Base-by-base conservation (phyloP, 352 stramenopile species). In the Phytophthora brassicae region DNA sequence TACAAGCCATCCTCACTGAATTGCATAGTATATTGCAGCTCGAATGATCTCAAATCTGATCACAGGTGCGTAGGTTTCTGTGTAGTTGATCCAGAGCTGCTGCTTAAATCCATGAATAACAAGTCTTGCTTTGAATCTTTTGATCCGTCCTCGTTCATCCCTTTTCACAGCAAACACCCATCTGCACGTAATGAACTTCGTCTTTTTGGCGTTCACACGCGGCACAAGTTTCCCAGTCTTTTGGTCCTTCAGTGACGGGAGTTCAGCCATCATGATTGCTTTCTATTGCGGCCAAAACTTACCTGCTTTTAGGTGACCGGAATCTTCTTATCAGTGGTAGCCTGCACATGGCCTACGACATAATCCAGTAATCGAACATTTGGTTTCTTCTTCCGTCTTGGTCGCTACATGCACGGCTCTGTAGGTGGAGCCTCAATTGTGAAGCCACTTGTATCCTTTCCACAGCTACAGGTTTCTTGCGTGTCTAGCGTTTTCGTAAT, bases 51-150 rank as follows among this genome's bases (percentile, higher is more conserved):
- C 62, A 26, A 70, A 70, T n/a, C 62, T 12, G 4, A 66, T 60
- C 3, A 68, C 52, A 16, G 59, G 64, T 22, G 64, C 41, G 13
- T 43, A 73, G 2, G 60, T 73, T 9, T 62, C 47, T 0, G 4
- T 38, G 53, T 68, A 68, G 47, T 60, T 55, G 11, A 68, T 24
- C 16, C 58, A 58, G 20, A 33, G 43, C 19, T 56, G 7, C 31
- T 68, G 64, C 23, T 64, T 62, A 28, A 60, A 66, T 3, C 58
- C 58, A 17, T 56, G 49, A 28, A 65, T 56, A 13, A 64, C 52
- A 14, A 68, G 46, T 8, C 26, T 31, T 9, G 26, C 26, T 31
- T 31, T 31, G 48, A 56, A 65, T 2, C 58, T 23, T 17, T 33
- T 56, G 6, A 55, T 17, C 12, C 44, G 28, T 13, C 65, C 58